Evolutionary conservation across 441 rosid genomes (phyloP).

Genomic region (Gossypium aridum): DNA sequence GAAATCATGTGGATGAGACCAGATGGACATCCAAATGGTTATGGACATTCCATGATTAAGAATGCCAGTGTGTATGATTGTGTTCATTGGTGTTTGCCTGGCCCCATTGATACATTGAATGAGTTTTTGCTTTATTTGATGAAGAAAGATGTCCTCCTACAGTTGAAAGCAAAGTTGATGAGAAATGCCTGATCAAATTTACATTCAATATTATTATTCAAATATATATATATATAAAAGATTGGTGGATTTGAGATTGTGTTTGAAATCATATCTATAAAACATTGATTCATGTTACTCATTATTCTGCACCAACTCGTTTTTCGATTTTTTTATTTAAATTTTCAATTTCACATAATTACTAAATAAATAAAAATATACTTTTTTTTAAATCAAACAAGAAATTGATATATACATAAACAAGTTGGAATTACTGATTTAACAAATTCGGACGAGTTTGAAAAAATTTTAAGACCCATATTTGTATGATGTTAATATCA

Average conservation of each 20-base stretch:
- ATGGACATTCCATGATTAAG: constrained; percentile 36
- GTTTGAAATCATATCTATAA: not conserved
- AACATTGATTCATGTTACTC: not conserved
- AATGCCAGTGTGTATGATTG: constrained; percentile 52
- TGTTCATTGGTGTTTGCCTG: constrained; percentile 94
- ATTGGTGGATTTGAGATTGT: not conserved
- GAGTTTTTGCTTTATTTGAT: constrained; percentile 58
- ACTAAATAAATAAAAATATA: too few relatives aligned
- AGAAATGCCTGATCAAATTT: constrained; percentile 8
- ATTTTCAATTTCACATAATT: too few relatives aligned
- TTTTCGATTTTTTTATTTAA: too few relatives aligned
- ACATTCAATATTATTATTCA: not conserved
- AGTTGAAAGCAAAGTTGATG: constrained; percentile 2
- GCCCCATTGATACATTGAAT: constrained; percentile 80
- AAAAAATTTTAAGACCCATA: too few relatives aligned
- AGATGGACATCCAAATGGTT: constrained; percentile 69
- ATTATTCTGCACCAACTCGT: too few relatives aligned
- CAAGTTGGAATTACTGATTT: too few relatives aligned
- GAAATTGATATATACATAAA: too few relatives aligned
- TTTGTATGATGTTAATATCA: too few relatives aligned
- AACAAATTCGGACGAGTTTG: too few relatives aligned
- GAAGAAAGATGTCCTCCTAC: constrained; percentile 24
- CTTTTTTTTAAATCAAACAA: too few relatives aligned
- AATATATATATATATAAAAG: not conserved
- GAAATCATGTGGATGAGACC: constrained; percentile 70